phyloP scores from a whole-genome alignment of 805 yeast species.

The Candida sanyiensis region DNA sequence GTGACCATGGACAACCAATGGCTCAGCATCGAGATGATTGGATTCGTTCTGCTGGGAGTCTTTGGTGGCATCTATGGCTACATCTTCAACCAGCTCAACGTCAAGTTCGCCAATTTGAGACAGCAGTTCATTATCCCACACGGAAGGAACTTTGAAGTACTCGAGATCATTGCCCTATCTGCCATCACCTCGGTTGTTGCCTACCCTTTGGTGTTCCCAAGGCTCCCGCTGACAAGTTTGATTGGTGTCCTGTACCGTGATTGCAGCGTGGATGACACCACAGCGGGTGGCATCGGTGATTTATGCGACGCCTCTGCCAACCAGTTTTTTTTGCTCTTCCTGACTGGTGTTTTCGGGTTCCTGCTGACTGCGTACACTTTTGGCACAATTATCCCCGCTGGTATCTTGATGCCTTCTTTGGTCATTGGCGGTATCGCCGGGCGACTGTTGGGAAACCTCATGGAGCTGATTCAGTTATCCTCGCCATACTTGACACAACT shows the following conservation, averaged over 20 bases:
- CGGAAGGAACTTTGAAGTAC: conserved; percentile 29
- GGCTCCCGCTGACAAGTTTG: conserved; percentile 49
- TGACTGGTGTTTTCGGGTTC: conserved; percentile 41
- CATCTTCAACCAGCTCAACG: conserved; percentile 43
- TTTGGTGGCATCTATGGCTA: conserved; percentile 67
- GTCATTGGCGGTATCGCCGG: conserved; percentile 60
- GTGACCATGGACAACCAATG: conserved; percentile 70
- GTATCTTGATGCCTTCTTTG: conserved; percentile 57
- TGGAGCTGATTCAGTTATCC: conserved; percentile 41
- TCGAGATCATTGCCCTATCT: conserved; percentile 47
- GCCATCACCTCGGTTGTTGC: conserved; percentile 47
- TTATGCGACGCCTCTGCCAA: conserved; percentile 19
- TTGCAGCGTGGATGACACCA: conserved; percentile 33
- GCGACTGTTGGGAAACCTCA: conserved; percentile 46
- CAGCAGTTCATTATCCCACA: conserved; percentile 16
- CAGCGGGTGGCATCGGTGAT: conserved; percentile 18
- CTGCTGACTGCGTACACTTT: conserved; percentile 61
- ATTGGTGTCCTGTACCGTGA: conserved; percentile 65
- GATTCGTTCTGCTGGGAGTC: conserved; percentile 66
- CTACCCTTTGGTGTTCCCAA: conserved; percentile 49
- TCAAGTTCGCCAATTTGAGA: conserved; percentile 35
- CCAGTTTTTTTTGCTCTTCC: conserved; percentile 11
- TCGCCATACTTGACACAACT: conserved; percentile 32
- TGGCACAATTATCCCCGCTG: conserved; percentile 67
- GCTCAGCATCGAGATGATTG: conserved; percentile 64